Conservation (phyloP, 192 early-diverging fungal genomes). For the Fimicolochytrium jonesii region DNA sequence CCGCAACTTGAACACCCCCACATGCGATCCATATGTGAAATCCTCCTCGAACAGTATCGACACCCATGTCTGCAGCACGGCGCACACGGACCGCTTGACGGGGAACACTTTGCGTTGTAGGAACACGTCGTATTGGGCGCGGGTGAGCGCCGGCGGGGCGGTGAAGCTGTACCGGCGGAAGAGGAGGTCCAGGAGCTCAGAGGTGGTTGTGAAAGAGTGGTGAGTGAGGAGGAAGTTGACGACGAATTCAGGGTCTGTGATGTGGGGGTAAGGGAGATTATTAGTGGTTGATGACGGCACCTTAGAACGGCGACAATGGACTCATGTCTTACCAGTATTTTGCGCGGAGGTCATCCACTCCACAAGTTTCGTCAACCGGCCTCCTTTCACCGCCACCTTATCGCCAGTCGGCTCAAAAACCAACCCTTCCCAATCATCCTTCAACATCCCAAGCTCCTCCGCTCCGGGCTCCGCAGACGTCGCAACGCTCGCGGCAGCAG, state of each 20-base stretch:
- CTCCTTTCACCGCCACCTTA: slow-evolving; percentile 33
- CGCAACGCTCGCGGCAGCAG: not conserved
- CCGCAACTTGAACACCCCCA: slow-evolving; percentile 37
- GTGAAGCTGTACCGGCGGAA: slow-evolving; percentile 39
- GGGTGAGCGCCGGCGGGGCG: slow-evolving; percentile 38
- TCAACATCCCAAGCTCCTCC: slow-evolving; percentile 25
- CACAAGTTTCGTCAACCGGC: slow-evolving; percentile 39
- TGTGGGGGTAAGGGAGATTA: too few species aligned
- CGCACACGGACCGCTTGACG: slow-evolving; percentile 32
- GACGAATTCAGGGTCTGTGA: slow-evolving; percentile 39
- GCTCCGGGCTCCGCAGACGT: not conserved
- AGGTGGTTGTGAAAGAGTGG: slow-evolving; percentile 54
- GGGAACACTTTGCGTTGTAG: slow-evolving; percentile 45
- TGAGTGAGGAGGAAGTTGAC: slow-evolving; percentile 47
- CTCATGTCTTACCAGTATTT: too few species aligned
- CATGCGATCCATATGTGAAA: slow-evolving; percentile 34
- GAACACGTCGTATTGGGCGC: slow-evolving; percentile 36
- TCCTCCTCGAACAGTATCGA: slow-evolving; percentile 50
- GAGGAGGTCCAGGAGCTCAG: slow-evolving; percentile 42
- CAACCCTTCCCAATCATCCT: slow-evolving; percentile 35
- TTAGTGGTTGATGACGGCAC: too few species aligned
- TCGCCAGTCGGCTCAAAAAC: slow-evolving; percentile 24
- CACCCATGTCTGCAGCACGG: slow-evolving; percentile 39
- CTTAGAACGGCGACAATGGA: too few species aligned
- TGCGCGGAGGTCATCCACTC: slow-evolving; percentile 33